These are phyloP conservation scores for Lachnellula occidentalis DNA, from an alignment of 2,329 filamentous ascomycete species.

Conservation along the genomic window DNA sequence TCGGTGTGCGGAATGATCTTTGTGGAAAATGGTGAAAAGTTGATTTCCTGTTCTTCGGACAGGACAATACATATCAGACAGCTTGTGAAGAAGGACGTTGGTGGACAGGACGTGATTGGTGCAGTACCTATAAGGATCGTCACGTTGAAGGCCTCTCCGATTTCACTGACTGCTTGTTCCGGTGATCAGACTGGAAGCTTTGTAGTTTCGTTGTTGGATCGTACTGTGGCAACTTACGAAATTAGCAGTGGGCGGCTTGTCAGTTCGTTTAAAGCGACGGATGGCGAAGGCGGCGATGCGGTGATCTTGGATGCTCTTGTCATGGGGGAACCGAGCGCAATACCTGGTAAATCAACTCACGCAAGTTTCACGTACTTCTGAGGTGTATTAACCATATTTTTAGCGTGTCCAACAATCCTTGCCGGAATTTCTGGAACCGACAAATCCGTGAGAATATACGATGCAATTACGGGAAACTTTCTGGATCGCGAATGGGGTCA, in stretches of 20 bases:
- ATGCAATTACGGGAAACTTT: constrained; percentile 68
- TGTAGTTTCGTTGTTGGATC: constrained; percentile 56
- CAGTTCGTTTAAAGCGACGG: constrained; percentile 74
- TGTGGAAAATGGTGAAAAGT: constrained; percentile 56
- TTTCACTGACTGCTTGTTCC: constrained; percentile 70
- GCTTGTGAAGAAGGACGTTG: constrained; percentile 62
- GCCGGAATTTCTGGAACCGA: constrained; percentile 90
- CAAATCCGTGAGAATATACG: constrained; percentile 90
- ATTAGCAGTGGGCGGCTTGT: constrained; percentile 63
- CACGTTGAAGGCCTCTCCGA: constrained; percentile 77
- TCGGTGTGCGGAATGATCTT: constrained; percentile 77
- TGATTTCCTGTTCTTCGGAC: constrained; percentile 86
- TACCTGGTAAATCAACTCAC: constrained; percentile 35
- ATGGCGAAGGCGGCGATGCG: constrained; percentile 73
- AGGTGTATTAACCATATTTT: no score
- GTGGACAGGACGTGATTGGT: constrained; percentile 57
- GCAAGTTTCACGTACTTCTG: no score
- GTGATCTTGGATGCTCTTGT: constrained; percentile 78
- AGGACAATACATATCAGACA: constrained; percentile 81
- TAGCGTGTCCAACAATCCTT: constrained; percentile 53
- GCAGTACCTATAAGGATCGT: constrained; percentile 75
- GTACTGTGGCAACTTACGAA: constrained; percentile 56
- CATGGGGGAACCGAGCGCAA: constrained; percentile 51
- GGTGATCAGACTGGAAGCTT: constrained; percentile 48
- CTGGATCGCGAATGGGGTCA: constrained; percentile 91